Base-by-base conservation (phyloP, 2,329 filamentous ascomycete genomes). In the Venturia aucupariae region DNA sequence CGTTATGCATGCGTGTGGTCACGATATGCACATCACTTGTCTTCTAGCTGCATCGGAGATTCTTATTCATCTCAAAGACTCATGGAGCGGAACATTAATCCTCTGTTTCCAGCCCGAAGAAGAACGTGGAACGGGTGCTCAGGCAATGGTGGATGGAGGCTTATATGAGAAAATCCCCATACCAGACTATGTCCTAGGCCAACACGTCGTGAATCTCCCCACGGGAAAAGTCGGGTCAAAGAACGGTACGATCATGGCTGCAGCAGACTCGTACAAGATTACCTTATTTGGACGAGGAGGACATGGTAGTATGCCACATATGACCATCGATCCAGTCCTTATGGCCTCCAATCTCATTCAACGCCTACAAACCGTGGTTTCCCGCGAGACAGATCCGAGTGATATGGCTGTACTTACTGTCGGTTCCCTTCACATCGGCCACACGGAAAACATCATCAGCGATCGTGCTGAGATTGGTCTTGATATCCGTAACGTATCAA, bases 31-130 rank as follows among this genome's bases (percentile, higher is more conserved):
- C 70, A 82, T 88, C 32, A 79, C 83, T 0, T 75, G 76, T 39
- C 75, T 88, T 3, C 76, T 89, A 1, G 86, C 80, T 0, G 81
- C 82, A 0, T 79, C 83, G 0, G 76, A 81, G 24, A 75, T 80
- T 0, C 75, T 90, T 0, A 72, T 78, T 0, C 72, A 72, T 0
- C 71, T 75, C 0, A 76, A 72, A n/a, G 68, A 78, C 0, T 39
- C 67, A 0, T 90, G 87, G 87, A 76, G 71, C 11, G 87, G 87
- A 0, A 89, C 85, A 0, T 68, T 90, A 24, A 74, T 90, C 5
- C 71, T 87, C 7, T 72, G 85, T 2, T 90, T 90, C 71, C 88
- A 90, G 69, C 87, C 87, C 0, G 82, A 83, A 1, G 87, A 90
- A 71, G 87, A 90, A 71, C 78, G 81, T 1, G 85, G 81, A 0